Evolutionary conservation across 768 basidiomycete genomes (phyloP).

Genomic region (Amanita thiersii): DNA sequence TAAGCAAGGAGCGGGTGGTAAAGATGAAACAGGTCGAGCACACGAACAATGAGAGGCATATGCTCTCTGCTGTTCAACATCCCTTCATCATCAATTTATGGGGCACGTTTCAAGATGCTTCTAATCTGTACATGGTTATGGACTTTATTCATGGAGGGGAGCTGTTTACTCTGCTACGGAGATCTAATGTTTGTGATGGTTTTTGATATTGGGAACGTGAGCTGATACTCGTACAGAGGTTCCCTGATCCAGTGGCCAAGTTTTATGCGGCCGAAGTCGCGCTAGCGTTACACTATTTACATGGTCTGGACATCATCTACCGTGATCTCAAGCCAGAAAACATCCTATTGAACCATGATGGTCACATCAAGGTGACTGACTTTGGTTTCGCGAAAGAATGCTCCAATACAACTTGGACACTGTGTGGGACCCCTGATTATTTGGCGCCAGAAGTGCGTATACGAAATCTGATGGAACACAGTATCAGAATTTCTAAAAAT

Average conservation of each 20-base stretch:
- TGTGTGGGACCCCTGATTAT: slow-evolving; percentile 95
- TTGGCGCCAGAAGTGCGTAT: slow-evolving; percentile 86
- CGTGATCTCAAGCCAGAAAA: slow-evolving; percentile 98
- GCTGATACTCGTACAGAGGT: slow-evolving; percentile 46
- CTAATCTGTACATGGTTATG: slow-evolving; percentile 98
- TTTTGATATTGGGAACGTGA: slow-evolving; percentile 10
- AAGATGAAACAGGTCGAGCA: slow-evolving; percentile 94
- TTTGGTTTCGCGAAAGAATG: slow-evolving; percentile 95
- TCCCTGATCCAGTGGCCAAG: slow-evolving; percentile 95
- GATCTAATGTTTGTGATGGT: slow-evolving; percentile 65
- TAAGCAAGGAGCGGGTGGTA: slow-evolving; percentile 89
- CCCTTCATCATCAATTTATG: slow-evolving; percentile 95
- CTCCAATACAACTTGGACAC: slow-evolving; percentile 83
- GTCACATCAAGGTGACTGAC: slow-evolving; percentile 95
- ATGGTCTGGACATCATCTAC: slow-evolving; percentile 84
- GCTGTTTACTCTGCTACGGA: slow-evolving; percentile 85
- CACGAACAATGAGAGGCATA: slow-evolving; percentile 89
- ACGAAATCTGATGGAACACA: background rate
- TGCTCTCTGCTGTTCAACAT: slow-evolving; percentile 80
- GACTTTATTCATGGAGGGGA: slow-evolving; percentile 96
- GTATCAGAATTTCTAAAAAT: slow-evolving; percentile 9
- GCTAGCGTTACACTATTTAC: slow-evolving; percentile 86
- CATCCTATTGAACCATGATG: slow-evolving; percentile 86
- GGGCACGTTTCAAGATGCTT: slow-evolving; percentile 88
- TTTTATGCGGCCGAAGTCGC: slow-evolving; percentile 97